phyloP scores from a whole-genome alignment of 2,329 filamentous ascomycete genomes.

The Aspergillus sergii region DNA sequence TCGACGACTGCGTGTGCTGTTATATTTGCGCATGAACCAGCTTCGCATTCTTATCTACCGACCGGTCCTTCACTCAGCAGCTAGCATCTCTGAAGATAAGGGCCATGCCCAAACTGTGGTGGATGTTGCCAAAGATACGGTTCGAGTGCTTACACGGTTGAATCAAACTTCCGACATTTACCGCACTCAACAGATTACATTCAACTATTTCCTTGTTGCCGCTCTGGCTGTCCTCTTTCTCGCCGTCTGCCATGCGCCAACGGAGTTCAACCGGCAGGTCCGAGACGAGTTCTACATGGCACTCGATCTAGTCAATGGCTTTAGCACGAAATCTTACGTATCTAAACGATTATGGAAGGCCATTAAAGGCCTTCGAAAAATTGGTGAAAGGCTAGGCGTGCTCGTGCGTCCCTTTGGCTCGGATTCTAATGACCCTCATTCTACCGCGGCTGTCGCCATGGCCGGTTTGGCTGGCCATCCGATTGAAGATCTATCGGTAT shows the following conservation, averaged over 20 bases:
- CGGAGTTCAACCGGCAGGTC: slow-evolving; percentile 61
- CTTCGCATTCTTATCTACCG: slow-evolving; percentile 88
- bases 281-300: slow-evolving; percentile 70
- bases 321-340: slow-evolving; percentile 63
- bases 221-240: slow-evolving; percentile 66
- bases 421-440: slow-evolving; percentile 58
- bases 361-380: slow-evolving; percentile 64
- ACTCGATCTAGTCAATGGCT: slow-evolving; percentile 63
- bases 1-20: slow-evolving; percentile 76
- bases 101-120: slow-evolving; percentile 70
- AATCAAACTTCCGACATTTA: slow-evolving; percentile 67
- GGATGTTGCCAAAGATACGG: slow-evolving; percentile 66
- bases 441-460: slow-evolving; percentile 66
- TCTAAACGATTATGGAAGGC: slow-evolving; percentile 67
- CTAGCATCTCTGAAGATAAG: slow-evolving; percentile 77
- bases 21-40: slow-evolving; percentile 85
- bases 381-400: slow-evolving; percentile 64
- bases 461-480: slow-evolving; percentile 65
- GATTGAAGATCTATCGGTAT: slow-evolving; percentile 60
- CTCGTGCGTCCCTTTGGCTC: slow-evolving; percentile 40
- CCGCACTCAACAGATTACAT: slow-evolving; percentile 63
- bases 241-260: slow-evolving; percentile 65
- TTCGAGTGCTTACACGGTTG: slow-evolving; percentile 61
- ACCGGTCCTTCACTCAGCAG: slow-evolving; percentile 80
- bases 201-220: slow-evolving; percentile 69